phyloP scores from a whole-genome alignment of 1,284 basidiomycete species.

The Cutaneotrichosporon mucoides region DNA sequence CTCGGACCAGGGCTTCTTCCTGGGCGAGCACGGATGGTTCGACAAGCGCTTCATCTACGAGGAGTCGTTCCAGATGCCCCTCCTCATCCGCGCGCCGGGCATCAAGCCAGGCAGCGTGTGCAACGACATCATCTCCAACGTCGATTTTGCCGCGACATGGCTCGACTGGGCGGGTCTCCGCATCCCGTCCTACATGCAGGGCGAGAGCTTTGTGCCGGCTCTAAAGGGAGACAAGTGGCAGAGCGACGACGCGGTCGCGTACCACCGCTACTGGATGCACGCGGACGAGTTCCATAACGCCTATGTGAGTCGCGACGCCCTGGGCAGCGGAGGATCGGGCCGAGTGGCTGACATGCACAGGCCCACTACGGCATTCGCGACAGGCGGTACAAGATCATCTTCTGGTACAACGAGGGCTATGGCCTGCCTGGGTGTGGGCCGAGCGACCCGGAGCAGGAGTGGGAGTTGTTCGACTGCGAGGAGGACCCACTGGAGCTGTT shows the following conservation, averaged over 20 bases:
- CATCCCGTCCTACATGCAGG: constrained; percentile 26
- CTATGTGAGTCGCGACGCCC: constrained; percentile 7
- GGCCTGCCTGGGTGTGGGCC: constrained; percentile 13
- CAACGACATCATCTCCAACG: constrained; percentile 27
- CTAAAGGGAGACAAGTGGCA: constrained; percentile 9
- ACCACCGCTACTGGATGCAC: constrained; percentile 29
- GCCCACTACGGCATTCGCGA: constrained; percentile 22
- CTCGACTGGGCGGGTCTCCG: constrained; percentile 18
- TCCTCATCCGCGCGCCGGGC: constrained; percentile 21
- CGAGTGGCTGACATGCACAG: no score
- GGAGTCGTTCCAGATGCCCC: constrained; percentile 27
- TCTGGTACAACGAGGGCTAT: constrained; percentile 23
- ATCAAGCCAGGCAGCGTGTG: constrained; percentile 23
- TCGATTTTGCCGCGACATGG: constrained; percentile 29
- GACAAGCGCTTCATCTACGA: constrained; percentile 33
- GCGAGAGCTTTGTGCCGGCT: constrained; percentile 19
- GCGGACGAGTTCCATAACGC: constrained; percentile 20
- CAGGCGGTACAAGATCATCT: constrained; percentile 24
- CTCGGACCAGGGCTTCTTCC: constrained; percentile 26
- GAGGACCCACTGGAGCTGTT: constrained; percentile 25
- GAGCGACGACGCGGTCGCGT: constrained; percentile 13
- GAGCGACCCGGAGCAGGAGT: constrained; percentile 22
- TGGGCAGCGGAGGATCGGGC: no score
- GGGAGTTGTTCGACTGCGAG: constrained; percentile 28
- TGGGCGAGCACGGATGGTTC: constrained; percentile 33